A percentile compares a stretch with the other conserved stretches of the same genome.
Conservation (phyloP, 208 protist genomes). For the Herpetomonas tarakana region DNA sequence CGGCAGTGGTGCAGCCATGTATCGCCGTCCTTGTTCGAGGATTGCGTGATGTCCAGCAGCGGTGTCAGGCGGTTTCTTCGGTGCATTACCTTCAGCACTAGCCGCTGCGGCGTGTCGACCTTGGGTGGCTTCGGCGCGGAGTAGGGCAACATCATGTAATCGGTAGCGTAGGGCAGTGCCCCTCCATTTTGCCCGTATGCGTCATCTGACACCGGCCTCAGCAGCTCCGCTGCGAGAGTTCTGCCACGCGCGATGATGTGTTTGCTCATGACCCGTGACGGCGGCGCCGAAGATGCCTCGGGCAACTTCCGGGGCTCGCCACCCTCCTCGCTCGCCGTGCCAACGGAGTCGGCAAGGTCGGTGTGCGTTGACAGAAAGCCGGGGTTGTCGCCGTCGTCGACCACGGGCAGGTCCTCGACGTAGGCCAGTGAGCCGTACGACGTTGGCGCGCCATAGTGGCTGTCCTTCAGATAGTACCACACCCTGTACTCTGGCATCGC, state of each 20-base stretch:
- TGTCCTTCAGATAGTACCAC: conserved; percentile 32
- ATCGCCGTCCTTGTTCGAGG: not conserved
- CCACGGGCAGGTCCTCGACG: conserved; percentile 14
- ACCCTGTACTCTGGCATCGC: conserved; percentile 15
- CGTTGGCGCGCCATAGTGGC: not conserved
- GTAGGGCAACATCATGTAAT: not conserved
- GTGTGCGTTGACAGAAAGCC: not conserved
- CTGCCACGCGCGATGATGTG: not conserved
- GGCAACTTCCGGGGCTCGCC: not conserved
- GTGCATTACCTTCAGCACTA: not conserved
- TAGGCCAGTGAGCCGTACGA: conserved; percentile 6
- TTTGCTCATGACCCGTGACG: not conserved
- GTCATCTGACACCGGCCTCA: not conserved
- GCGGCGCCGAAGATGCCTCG: too few species aligned
- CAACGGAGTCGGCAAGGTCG: not conserved
- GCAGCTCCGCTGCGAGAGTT: not conserved
- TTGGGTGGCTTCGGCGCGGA: not conserved
- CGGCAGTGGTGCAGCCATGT: not conserved
- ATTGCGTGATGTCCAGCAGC: not conserved
- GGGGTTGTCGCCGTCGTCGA: not conserved
- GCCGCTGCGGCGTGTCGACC: not conserved
- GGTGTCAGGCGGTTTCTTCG: not conserved
- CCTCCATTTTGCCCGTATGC: not conserved
- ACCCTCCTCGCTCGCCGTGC: not conserved
- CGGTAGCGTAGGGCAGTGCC: not conserved